Evolutionary conservation across 2,329 filamentous ascomycete genomes (phyloP), one percentile per base, ranked within the genome.

Genomic region (Cryoendolithus antarcticus): DNA sequence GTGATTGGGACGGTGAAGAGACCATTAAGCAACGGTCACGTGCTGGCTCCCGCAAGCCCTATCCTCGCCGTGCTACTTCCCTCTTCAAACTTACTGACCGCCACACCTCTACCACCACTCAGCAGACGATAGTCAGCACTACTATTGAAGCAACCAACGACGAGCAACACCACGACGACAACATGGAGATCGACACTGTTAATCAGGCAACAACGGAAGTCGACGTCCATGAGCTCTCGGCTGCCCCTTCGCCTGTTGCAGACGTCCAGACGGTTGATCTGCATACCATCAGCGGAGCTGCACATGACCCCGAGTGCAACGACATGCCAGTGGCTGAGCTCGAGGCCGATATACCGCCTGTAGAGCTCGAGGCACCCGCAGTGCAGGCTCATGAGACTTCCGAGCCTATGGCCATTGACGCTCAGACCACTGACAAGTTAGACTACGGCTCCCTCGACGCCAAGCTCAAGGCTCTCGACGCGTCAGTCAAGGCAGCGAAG

Each of bases 401-500:
- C 6, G 31, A 33, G 4, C 30, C 35, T 32, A 45, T 43, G 34
- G 43, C 44, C 15, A n/a, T 37, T 3, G 38, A 44, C n/a, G 38
- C 27, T 37, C 19, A 40, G 11, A 29, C 34, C 15, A 41, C 34
- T 2, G 13, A 27, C 8, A 40, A 38, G 11, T 28, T 30, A 15
- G 41, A 43, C n/a, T 44, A 46, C 33, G 39, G 31, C 9, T 32
- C 42, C 9, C 46, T 54, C 7, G 51, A 61, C 30, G 48, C 47
- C 32, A 60, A 59, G 31, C 40, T 51, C 21, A 53, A 50, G 15
- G 46, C 50, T 13, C 45, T 54, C 3, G 49, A 54, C 19, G 46
- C 41, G 21, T 40, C 49, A 30, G 49, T 48, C 32, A 53, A 53
- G 21, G 40, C 39, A 30, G 39, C 37, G 6, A 52, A 46, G 38